Conservation (phyloP, 345 rosid genomes). For the Salix purpurea region DNA sequence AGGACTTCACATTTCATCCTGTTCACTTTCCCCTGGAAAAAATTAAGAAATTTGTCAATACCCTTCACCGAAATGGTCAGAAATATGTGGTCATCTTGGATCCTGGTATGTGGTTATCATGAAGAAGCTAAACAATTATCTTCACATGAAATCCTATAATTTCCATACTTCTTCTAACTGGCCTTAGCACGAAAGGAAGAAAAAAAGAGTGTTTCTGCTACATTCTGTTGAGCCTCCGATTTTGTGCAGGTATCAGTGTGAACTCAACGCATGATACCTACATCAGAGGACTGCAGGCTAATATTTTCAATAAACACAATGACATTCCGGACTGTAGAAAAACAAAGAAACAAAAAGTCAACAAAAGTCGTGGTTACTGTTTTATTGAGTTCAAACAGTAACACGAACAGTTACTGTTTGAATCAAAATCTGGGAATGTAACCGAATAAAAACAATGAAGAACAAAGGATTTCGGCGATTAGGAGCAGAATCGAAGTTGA, state of each 20-base stretch:
- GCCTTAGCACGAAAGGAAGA: background rate
- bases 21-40: constrained; percentile 46
- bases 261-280: constrained; percentile 45
- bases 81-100: constrained; percentile 60
- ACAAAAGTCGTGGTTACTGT: too few relatives aligned
- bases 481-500: too few relatives aligned
- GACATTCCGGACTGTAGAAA: constrained; percentile 40
- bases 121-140: background rate
- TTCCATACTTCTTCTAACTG: background rate
- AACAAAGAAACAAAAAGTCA: too few relatives aligned
- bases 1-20: constrained; percentile 73
- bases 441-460: too few relatives aligned
- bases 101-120: constrained; percentile 44
- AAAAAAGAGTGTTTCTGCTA: background rate
- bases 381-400: too few relatives aligned
- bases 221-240: background rate
- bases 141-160: background rate
- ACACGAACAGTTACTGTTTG: too few relatives aligned
- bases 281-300: constrained; percentile 60
- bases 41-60: constrained; percentile 41
- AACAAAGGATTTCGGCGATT: too few relatives aligned
- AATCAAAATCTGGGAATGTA: too few relatives aligned
- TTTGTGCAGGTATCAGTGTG: constrained; percentile 48
- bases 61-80: constrained; percentile 59
- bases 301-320: constrained; percentile 48